Percentiles rank a stretch among this genome's conserved stretches.
phyloP scores from a whole-genome alignment of 192 early-diverging fungal species.

The Rhizophagus clarus region DNA sequence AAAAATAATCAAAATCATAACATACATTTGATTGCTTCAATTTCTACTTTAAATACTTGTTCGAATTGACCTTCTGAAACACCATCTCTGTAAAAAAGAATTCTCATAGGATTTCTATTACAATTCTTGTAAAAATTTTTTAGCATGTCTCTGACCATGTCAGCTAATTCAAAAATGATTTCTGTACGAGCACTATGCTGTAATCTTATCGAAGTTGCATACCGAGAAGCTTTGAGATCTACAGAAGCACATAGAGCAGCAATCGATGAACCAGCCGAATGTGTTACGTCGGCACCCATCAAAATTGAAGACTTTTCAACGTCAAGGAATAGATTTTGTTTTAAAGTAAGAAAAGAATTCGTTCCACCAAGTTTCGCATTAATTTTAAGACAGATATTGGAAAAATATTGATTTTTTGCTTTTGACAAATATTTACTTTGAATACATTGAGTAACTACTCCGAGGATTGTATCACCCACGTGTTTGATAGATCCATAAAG shows the following conservation, averaged over 20 bases:
- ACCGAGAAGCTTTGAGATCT: conserved; percentile 21
- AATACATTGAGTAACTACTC: conserved; percentile 57
- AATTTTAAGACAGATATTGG: conserved; percentile 92
- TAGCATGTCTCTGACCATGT: conserved; percentile 45
- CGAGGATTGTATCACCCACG: conserved; percentile 42
- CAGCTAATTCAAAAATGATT: conserved; percentile 65
- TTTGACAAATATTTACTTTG: conserved; percentile 60
- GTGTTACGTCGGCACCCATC: conserved; percentile 86
- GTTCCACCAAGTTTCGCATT: conserved; percentile 75
- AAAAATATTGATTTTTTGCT: conserved; percentile 88
- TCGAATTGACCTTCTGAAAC: conserved; percentile 85
- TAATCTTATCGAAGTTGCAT: conserved; percentile 15
- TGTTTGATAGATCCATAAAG: conserved; percentile 83
- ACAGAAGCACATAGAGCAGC: conserved; percentile 42
- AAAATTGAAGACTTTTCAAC: conserved; percentile 69
- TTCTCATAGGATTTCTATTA: conserved; percentile 9
- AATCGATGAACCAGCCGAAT: conserved; percentile 60
- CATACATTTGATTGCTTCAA: conserved; percentile 57
- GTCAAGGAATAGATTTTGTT: conserved; percentile 69
- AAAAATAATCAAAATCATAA: too few relatives aligned
- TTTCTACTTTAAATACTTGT: conserved; percentile 70
- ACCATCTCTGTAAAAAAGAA: conserved; percentile 89
- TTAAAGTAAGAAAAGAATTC: conserved; percentile 66
- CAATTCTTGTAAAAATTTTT: too few relatives aligned
- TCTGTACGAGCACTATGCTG: conserved; percentile 58